These are phyloP conservation scores for Psilocybe tampanensis DNA, from an alignment of 768 basidiomycete genomes.

Conservation along the genomic window DNA sequence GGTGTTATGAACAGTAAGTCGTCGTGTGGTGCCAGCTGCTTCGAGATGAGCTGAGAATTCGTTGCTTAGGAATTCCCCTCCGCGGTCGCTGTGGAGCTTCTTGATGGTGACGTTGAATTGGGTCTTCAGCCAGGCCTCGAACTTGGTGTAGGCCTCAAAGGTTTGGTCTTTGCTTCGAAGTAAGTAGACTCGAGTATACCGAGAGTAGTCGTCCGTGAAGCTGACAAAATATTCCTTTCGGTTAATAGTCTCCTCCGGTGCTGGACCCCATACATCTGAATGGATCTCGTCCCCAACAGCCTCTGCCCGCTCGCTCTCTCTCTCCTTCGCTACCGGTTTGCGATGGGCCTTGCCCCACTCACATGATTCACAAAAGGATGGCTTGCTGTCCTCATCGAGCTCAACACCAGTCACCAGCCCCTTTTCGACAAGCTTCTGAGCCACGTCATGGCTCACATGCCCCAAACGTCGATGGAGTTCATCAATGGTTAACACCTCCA, in stretches of 20 bases:
- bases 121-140: conserved; percentile 30
- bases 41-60: conserved; percentile 30
- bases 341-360: conserved; percentile 40
- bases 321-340: conserved; percentile 29
- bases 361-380: conserved; percentile 41
- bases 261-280: conserved; percentile 42
- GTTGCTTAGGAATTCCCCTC: conserved; percentile 36
- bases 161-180: conserved; percentile 26
- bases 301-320: conserved; percentile 1
- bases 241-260: conserved; percentile 16
- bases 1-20: background rate
- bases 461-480: too few species aligned
- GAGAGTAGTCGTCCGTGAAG: conserved; percentile 31
- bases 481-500: too few species aligned
- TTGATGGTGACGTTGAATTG: conserved; percentile 28
- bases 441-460: too few species aligned
- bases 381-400: background rate
- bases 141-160: conserved; percentile 23
- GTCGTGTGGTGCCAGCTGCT: conserved; percentile 30
- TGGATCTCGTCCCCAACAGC: conserved; percentile 25
- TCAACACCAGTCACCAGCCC: too few species aligned
- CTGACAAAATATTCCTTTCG: conserved; percentile 28
- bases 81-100: conserved; percentile 33
- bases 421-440: too few species aligned
- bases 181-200: conserved; percentile 19